A percentile compares a stretch with the other conserved stretches of the same genome.
These are phyloP conservation scores for Candida multigemmis DNA, from an alignment of 805 yeast species.

Conservation along the genomic window DNA sequence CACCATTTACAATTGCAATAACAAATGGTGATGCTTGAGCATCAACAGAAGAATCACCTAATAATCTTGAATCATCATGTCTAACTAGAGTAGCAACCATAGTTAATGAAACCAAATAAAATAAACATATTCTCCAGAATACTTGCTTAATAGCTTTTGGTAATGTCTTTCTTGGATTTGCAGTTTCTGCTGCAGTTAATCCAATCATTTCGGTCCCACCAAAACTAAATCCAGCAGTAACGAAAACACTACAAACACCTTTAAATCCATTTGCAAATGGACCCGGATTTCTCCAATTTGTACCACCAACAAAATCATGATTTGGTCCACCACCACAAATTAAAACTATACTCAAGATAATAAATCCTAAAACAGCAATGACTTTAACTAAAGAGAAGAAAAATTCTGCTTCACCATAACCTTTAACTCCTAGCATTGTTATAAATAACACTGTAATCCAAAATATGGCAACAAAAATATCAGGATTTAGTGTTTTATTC, in stretches of 20 bases:
- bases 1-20: slow-evolving; percentile 23
- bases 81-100: slow-evolving; percentile 25
- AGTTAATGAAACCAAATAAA: slow-evolving; percentile 20
- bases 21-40: slow-evolving; percentile 32
- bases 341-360: slow-evolving; percentile 11
- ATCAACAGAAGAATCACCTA: slow-evolving; percentile 17
- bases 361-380: slow-evolving; percentile 11
- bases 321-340: slow-evolving; percentile 16
- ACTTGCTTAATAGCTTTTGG: slow-evolving; percentile 19
- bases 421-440: slow-evolving; percentile 29
- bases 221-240: slow-evolving; percentile 25
- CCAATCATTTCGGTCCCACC: slow-evolving; percentile 21
- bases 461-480: slow-evolving; percentile 37
- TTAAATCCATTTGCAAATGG: slow-evolving; percentile 22
- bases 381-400: slow-evolving; percentile 15
- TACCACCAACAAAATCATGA: slow-evolving; percentile 16
- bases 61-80: slow-evolving; percentile 14
- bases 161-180: slow-evolving; percentile 22
- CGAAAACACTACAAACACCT: slow-evolving; percentile 26
- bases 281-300: slow-evolving; percentile 33
- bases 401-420: slow-evolving; percentile 21
- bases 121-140: slow-evolving; percentile 16
- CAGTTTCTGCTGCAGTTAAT: slow-evolving; percentile 20
- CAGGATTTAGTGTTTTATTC: slow-evolving; percentile 35
- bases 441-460: slow-evolving; percentile 22